Evolutionary conservation across 805 yeast species (phyloP).

Genomic region (Kodamaea hsintzibuensis): DNA sequence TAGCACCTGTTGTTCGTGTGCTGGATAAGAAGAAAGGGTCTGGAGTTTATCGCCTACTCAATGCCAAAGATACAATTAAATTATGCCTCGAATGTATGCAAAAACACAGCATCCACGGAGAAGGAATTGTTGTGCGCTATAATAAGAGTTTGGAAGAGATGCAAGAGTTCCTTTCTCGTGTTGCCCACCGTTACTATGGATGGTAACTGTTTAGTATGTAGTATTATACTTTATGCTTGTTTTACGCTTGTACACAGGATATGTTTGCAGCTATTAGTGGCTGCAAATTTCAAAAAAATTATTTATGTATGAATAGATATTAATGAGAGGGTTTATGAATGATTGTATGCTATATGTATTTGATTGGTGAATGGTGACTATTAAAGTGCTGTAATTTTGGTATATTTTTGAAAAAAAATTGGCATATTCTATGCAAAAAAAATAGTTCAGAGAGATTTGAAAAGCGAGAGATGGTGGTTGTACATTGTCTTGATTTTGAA

Average conservation of each 20-base stretch:
- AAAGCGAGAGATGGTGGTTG: too few relatives aligned
- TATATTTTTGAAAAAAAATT: too few relatives aligned
- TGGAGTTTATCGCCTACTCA: slow-evolving; percentile 16
- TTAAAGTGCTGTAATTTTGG: too few relatives aligned
- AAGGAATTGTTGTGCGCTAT: slow-evolving; percentile 2
- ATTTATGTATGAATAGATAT: not conserved
- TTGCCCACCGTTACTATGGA: not conserved
- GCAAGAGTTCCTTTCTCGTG: slow-evolving; percentile 4
- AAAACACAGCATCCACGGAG: slow-evolving; percentile 19
- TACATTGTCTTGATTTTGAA: too few relatives aligned
- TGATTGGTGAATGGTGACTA: too few relatives aligned
- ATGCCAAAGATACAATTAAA: slow-evolving; percentile 23
- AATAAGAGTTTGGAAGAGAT: slow-evolving; percentile 8
- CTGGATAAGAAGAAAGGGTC: slow-evolving; percentile 1
- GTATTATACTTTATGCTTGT: not conserved
- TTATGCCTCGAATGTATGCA: slow-evolving; percentile 35
- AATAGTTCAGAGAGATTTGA: too few relatives aligned
- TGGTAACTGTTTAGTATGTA: slow-evolving; percentile 2
- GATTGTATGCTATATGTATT: not conserved
- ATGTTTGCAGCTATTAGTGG: not conserved
- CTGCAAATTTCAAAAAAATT: not conserved
- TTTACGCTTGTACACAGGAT: not conserved
- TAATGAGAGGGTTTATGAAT: not conserved
- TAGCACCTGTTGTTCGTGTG: not conserved
- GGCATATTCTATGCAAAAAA: too few relatives aligned